These are phyloP conservation scores for Neurospora hispaniola DNA, from an alignment of 495 filamentous ascomycete genomes.

Conservation along the genomic window DNA sequence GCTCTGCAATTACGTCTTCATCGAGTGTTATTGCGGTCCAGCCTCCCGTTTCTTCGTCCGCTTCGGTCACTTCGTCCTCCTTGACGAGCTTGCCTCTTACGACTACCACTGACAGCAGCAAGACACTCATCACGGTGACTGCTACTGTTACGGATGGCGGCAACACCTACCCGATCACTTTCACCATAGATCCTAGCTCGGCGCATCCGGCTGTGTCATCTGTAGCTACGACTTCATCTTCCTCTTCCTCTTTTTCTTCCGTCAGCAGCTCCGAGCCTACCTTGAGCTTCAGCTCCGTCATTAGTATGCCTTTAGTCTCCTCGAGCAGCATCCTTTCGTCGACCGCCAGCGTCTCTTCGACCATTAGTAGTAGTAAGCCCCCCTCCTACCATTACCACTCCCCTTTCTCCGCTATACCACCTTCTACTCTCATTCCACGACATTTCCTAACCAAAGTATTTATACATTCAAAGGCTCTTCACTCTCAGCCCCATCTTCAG, in stretches of 20 bases:
- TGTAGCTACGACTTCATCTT: background rate
- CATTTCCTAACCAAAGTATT: background rate
- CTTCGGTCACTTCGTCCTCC: background rate
- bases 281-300: background rate
- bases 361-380: background rate
- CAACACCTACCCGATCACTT: background rate
- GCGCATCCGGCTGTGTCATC: background rate
- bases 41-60: background rate
- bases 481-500: background rate
- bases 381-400: background rate
- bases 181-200: constrained; percentile 5
- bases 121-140: constrained; percentile 6
- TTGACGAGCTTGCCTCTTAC: background rate
- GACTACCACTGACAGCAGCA: background rate
- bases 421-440: background rate
- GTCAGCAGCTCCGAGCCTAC: background rate
- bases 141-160: background rate
- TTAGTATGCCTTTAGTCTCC: background rate
- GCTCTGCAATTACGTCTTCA: background rate
- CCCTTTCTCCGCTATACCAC: background rate
- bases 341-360: background rate
- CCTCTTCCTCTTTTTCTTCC: background rate
- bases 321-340: background rate
- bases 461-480: background rate
- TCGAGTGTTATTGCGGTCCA: background rate